Percentiles rank a stretch among this genome's conserved stretches.
Conservation (phyloP, 1,139 yeast species). For the Ogataea hybrid region DNA sequence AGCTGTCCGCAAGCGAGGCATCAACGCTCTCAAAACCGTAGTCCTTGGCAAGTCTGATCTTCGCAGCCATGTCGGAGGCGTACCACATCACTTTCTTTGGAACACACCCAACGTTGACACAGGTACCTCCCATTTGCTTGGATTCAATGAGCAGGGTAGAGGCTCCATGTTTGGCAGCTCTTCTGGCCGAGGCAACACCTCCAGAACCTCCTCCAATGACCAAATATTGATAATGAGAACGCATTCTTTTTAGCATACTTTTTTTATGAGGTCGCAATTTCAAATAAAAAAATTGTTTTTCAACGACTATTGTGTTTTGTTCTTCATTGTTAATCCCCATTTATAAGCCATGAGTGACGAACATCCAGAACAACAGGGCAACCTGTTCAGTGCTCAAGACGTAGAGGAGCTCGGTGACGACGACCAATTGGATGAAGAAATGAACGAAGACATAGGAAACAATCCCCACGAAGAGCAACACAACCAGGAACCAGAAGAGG, state of each 20-base stretch:
- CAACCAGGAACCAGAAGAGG: conserved; percentile 13
- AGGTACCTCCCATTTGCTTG: conserved; percentile 88
- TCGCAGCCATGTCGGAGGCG: conserved; percentile 84
- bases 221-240: conserved; percentile 72
- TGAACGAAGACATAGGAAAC: background rate
- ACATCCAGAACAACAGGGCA: conserved; percentile 10
- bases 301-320: background rate
- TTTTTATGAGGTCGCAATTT: background rate
- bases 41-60: conserved; percentile 68
- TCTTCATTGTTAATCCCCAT: background rate
- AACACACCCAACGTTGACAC: conserved; percentile 99
- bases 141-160: conserved; percentile 82
- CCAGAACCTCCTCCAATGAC: conserved; percentile 99
- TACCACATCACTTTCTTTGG: conserved; percentile 99
- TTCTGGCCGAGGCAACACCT: conserved; percentile 95
- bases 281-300: background rate
- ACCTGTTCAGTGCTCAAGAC: conserved; percentile 22
- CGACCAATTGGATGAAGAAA: conserved; percentile 12
- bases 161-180: conserved; percentile 94
- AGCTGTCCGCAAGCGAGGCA: conserved; percentile 53
- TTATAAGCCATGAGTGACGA: conserved; percentile 4
- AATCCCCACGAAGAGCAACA: conserved; percentile 2
- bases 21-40: conserved; percentile 68
- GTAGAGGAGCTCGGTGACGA: conserved; percentile 22
- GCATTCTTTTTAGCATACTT: conserved; percentile 30